These are phyloP conservation scores for Pythium folliculosum DNA, from an alignment of 352 stramenopile species.

Conservation along the genomic window DNA sequence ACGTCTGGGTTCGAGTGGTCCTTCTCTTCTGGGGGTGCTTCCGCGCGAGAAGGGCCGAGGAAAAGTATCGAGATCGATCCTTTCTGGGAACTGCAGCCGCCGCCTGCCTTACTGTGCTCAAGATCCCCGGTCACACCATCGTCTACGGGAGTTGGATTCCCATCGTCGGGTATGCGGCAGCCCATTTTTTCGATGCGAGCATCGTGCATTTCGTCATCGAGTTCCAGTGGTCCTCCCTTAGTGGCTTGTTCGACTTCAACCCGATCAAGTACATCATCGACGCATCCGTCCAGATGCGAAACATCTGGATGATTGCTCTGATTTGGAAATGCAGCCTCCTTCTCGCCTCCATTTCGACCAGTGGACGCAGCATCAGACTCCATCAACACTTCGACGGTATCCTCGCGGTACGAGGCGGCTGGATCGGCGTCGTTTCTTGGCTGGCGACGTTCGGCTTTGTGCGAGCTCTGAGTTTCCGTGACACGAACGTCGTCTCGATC, in stretches of 20 bases:
- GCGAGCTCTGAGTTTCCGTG: constrained; percentile 14
- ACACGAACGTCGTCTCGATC: constrained; percentile 11
- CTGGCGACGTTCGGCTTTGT: constrained; percentile 18
- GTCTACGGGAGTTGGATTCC: constrained; percentile 50
- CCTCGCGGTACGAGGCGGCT: constrained; percentile 12
- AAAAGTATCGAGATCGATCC: not conserved
- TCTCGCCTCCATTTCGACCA: not conserved
- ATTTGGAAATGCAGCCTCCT: constrained; percentile 18
- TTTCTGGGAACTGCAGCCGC: constrained; percentile 27
- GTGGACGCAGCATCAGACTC: not conserved
- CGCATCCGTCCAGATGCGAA: constrained; percentile 37
- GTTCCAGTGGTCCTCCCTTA: constrained; percentile 21
- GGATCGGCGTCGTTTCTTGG: constrained; percentile 2
- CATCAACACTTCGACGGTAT: constrained; percentile 9
- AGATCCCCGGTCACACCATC: constrained; percentile 51
- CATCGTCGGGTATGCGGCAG: constrained; percentile 30
- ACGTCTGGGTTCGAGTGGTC: constrained; percentile 47
- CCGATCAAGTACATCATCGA: constrained; percentile 19
- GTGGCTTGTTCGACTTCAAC: constrained; percentile 28
- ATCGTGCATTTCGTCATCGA: constrained; percentile 12
- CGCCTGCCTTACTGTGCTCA: constrained; percentile 1
- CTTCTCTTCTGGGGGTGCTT: constrained; percentile 38
- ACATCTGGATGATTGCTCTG: constrained; percentile 33
- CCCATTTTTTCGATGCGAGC: constrained; percentile 45
- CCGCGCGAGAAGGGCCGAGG: constrained; percentile 2